A percentile compares a stretch with the other conserved stretches of the same genome.
These are phyloP conservation scores for Arachnomyces sp. DNA, from an alignment of 2,329 filamentous ascomycete species.

Conservation along the genomic window DNA sequence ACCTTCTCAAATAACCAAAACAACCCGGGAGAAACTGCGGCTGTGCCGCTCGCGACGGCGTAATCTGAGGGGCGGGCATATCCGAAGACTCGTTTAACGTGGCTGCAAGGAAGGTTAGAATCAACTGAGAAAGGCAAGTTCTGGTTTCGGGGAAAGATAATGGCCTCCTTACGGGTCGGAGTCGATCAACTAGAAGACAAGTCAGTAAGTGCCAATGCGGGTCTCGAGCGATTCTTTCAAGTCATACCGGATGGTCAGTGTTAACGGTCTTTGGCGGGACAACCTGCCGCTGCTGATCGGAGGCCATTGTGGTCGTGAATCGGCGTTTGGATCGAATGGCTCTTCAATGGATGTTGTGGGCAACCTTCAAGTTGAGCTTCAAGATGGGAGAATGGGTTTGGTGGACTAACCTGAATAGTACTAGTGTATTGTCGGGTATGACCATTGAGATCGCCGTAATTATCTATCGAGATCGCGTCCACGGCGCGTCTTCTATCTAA, in stretches of 20 bases:
- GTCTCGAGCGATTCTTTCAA: conserved; percentile 14
- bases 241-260: conserved; percentile 78
- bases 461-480: no score
- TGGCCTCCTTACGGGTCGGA: conserved; percentile 77
- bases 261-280: conserved; percentile 71
- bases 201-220: conserved; percentile 13
- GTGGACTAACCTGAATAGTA: no score
- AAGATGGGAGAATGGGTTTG: no score
- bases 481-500: no score
- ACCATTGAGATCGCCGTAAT: no score
- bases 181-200: conserved; percentile 75
- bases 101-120: conserved; percentile 47
- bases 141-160: conserved; percentile 9
- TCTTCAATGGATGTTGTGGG: no score
- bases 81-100: conserved; percentile 79
- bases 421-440: no score
- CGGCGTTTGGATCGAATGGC: no score
- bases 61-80: conserved; percentile 88
- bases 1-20: conserved; percentile 76
- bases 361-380: no score
- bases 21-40: conserved; percentile 63
- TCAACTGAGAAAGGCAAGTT: conserved; percentile 4
- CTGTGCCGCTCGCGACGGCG: conserved; percentile 58
- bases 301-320: conserved; percentile 26
- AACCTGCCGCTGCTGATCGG: conserved; percentile 37